These are phyloP conservation scores for Lathyrus sativus DNA, from an alignment of 306 rosid species.

Conservation along the genomic window DNA sequence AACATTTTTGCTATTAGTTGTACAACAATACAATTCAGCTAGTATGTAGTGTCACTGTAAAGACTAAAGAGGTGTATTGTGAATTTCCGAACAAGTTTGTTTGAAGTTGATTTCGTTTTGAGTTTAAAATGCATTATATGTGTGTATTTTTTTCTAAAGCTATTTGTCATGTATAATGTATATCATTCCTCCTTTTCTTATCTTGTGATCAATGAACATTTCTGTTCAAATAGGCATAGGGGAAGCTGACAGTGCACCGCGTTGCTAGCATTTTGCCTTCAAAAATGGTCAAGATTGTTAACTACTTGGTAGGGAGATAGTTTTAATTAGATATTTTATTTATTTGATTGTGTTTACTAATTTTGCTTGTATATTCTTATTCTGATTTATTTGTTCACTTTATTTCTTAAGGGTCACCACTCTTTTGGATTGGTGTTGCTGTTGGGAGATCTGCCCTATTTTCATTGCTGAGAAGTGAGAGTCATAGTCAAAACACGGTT, in stretches of 20 bases:
- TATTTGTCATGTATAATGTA: neutral
- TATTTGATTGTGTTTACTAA: neutral
- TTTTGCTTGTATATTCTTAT: conserved; percentile 9
- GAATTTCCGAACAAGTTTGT: conserved; percentile 9
- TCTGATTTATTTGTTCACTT: conserved; percentile 31
- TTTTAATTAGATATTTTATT: neutral
- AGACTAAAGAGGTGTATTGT: conserved; percentile 13
- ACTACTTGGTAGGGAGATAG: neutral
- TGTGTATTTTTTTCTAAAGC: neutral
- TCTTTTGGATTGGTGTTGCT: conserved; percentile 92
- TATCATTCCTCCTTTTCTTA: neutral
- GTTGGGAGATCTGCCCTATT: conserved; percentile 89
- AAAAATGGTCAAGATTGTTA: conserved; percentile 38
- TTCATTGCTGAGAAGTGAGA: conserved; percentile 68
- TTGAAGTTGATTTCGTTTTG: conserved; percentile 11
- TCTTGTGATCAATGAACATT: conserved; percentile 4
- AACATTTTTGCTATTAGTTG: neutral
- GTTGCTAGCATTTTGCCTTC: conserved; percentile 83
- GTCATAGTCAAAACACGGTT: conserved; percentile 16
- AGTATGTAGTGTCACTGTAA: conserved; percentile 9
- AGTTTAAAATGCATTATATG: conserved; percentile 4
- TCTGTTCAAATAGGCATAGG: conserved; percentile 40
- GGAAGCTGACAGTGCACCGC: conserved; percentile 41
- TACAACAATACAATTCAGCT: conserved; percentile 3
- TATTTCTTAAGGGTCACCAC: conserved; percentile 76